Evolutionary conservation across 2,329 filamentous ascomycete genomes (phyloP), one percentile per base, ranked within the genome.

Genomic region (Tolypocladium inflatum): DNA sequence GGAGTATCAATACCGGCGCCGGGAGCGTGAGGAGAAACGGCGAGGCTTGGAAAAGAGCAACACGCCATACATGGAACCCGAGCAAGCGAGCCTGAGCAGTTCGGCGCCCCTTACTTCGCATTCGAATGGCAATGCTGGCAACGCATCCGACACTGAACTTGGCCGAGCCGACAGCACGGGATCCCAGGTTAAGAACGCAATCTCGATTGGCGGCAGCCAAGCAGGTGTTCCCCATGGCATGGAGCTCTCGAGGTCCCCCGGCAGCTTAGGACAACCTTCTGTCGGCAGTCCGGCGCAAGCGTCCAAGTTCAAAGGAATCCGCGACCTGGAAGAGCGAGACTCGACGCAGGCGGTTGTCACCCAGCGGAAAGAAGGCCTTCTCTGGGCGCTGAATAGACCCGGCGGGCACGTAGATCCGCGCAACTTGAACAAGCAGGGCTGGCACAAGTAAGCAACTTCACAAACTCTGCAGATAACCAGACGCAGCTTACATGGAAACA

Each of bases 351-450:
- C 77, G 17, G 73, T 75, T 6, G 76, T 74, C 26, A 77, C 80
- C 23, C 88, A 93, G 64, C 84, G 90, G 51, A 99, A 97, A 70
- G 94, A 99, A 76, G 95, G 94, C 7, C 78, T 99, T 11, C 74
- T 99, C 9, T 99, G 94, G 94, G 91, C 95, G 33, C 77, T 97
- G 51, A 97, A 93, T 68, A 85, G 91, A 62, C 93, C 93, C 3
- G 92, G 92, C 21, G 93, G 91, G 58, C 94, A 99, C 71, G 92
- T 94, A 35, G 95, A 99, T 71, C 94, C 94, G 11, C 91, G 94
- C 65, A 92, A 91, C 21, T 79, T 99, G 65, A 97, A 97, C 69
- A 97, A 97, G 71, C 91, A 96, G 73, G 92, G 91, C 55, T 99
- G 94, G 94, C 94, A 99, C 73, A 99, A 99, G 90, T 96, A 78